phyloP scores from a whole-genome alignment of 2,329 filamentous ascomycete species.

The Lachnellula subtilissima region DNA sequence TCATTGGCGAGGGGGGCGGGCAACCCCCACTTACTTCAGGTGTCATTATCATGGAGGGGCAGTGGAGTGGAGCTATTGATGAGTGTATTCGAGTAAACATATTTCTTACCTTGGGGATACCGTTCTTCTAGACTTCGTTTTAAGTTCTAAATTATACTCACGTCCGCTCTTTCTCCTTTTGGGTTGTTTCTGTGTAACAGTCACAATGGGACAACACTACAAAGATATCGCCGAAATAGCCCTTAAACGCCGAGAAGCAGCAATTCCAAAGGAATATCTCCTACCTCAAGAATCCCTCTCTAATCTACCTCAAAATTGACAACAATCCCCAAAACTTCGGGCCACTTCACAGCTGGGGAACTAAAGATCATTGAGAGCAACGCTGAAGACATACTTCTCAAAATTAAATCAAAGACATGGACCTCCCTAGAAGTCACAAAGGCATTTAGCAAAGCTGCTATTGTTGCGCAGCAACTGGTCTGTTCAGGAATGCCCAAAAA shows the following conservation, averaged over 20 bases:
- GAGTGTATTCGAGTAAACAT: not conserved
- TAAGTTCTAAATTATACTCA: not conserved
- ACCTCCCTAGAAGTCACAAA: constrained; percentile 47
- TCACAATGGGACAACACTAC: constrained; percentile 31
- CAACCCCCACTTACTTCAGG: not conserved
- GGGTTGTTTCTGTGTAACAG: not conserved
- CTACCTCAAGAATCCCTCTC: constrained; percentile 20
- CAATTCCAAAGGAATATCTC: constrained; percentile 29
- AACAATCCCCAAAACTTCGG: constrained; percentile 21
- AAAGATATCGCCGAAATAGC: constrained; percentile 35
- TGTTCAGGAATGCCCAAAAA: not conserved
- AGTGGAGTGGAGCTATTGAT: not conserved
- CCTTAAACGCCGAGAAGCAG: constrained; percentile 31
- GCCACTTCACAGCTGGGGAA: constrained; percentile 36
- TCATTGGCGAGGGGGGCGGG: not conserved
- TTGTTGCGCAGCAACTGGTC: constrained; percentile 51
- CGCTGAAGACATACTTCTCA: constrained; percentile 32
- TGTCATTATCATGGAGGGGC: not conserved
- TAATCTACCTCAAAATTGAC: constrained; percentile 26
- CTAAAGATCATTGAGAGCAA: constrained; percentile 43
- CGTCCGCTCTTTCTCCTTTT: not conserved
- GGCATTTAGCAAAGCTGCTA: constrained; percentile 50
- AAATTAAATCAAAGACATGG: constrained; percentile 37
- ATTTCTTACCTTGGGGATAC: not conserved
- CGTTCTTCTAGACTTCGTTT: not conserved